Evolutionary conservation across 345 rosid species (phyloP).

Genomic region (Reutealis trisperma): DNA sequence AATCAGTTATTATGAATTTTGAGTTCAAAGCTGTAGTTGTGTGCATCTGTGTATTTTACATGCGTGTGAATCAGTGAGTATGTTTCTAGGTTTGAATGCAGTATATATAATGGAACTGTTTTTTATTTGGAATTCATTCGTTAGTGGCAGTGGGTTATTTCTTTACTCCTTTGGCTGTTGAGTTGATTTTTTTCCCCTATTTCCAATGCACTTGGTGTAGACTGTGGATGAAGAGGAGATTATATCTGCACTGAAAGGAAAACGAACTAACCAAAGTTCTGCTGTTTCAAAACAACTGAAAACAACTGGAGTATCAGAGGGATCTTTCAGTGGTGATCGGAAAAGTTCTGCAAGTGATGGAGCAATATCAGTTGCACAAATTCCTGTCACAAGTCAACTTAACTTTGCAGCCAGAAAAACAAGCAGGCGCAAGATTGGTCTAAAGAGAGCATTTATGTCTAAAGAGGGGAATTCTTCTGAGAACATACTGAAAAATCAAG

Average conservation of each 20-base stretch:
- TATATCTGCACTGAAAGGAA: slow-evolving; percentile 17
- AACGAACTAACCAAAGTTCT: slow-evolving; percentile 35
- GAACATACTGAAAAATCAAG: slow-evolving; percentile 39
- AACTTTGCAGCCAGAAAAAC: slow-evolving; percentile 41
- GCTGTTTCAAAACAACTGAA: slow-evolving; percentile 52
- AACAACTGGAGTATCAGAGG: slow-evolving; percentile 41
- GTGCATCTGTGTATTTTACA: background rate
- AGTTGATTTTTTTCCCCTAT: background rate
- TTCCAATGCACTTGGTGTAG: slow-evolving; percentile 20
- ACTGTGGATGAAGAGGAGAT: slow-evolving; percentile 16
- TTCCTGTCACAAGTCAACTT: slow-evolving; percentile 45
- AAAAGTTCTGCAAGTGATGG: slow-evolving; percentile 41
- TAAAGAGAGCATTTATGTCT: slow-evolving; percentile 42
- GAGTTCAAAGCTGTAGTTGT: background rate
- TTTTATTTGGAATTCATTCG: background rate
- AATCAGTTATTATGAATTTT: background rate
- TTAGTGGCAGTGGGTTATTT: background rate
- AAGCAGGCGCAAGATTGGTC: slow-evolving; percentile 67
- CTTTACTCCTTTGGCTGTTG: slow-evolving; percentile 6
- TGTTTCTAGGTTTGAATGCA: background rate
- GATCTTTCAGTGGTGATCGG: slow-evolving; percentile 40
- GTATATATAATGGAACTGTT: no score
- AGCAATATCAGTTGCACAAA: slow-evolving; percentile 38
- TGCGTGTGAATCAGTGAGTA: background rate
- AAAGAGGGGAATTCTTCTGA: slow-evolving; percentile 47